Base-by-base conservation (phyloP, 2,329 filamentous ascomycete genomes). In the Graphium sp. region DNA sequence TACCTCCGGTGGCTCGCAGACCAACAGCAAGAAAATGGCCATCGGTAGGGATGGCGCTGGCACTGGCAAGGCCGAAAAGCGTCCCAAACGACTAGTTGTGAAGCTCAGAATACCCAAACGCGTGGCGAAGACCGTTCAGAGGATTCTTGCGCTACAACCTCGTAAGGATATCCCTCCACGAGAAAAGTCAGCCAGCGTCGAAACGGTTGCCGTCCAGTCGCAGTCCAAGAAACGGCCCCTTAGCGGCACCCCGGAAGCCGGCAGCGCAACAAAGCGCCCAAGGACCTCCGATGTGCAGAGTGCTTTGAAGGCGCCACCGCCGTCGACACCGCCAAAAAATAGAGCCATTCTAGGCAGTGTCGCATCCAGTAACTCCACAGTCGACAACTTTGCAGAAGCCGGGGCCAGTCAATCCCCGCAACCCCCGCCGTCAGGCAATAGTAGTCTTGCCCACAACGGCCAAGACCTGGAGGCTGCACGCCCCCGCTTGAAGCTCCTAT, bases 281-380 rank as follows among this genome's bases (percentile, higher is more conserved):
- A 51, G 52, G 23, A 46, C 55, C 2, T 48, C 55, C 2, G 62
- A 64, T 5, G 40, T 52, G 16, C 39, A 45, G 18, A 43, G 42
- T 22, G 41, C 46, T 5, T 37, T 44, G 15, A 46, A 50, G 10
- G 39, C 50, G 10, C 44, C 48, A 2, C 62, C 62, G 2, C 59
- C 62, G 1, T 57, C 59, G 3, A 70, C 66, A 1, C 66, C 66
- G 0, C 56, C 62, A 7, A 68, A 59, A 35, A 66, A 55, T 31
- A 48, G 53, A 2, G 50, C 58, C 10, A 50, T 24, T 24, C n/a
- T 19, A 54, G 2, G 45, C 60, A 31, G 68, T 68, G 62, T 62
- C 57, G 5, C 59, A 64, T 68, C 66, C 1, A 64, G 47, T 41
- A 64, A 60, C 39, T 69, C 64, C n/a, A n/a, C n/a, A 1, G 50